These are phyloP conservation scores for Yarrowia deformans DNA, from an alignment of 805 yeast genomes.

Conservation along the genomic window DNA sequence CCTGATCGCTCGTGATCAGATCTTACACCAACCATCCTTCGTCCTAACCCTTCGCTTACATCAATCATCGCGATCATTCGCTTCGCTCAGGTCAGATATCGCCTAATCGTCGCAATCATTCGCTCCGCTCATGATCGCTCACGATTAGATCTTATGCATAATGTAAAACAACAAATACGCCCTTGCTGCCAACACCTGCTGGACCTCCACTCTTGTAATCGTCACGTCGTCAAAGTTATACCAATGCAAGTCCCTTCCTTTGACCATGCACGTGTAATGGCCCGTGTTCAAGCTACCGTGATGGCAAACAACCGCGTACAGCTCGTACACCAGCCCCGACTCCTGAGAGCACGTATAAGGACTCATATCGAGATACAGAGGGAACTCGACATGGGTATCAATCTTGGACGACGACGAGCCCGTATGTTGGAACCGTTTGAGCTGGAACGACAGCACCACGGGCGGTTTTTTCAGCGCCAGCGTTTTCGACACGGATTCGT, in stretches of 20 bases:
- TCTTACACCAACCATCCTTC: no score
- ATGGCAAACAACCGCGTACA: conserved; percentile 87
- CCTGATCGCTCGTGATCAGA: no score
- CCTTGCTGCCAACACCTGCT: conserved; percentile 61
- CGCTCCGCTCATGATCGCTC: conserved; percentile 8
- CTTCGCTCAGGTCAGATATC: background rate
- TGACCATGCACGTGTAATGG: conserved; percentile 84
- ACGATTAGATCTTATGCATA: conserved; percentile 43
- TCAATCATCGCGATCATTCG: background rate
- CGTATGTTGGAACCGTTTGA: conserved; percentile 73
- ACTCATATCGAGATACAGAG: conserved; percentile 73
- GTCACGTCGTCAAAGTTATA: conserved; percentile 89
- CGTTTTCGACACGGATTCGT: conserved; percentile 74
- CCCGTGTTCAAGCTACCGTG: conserved; percentile 95
- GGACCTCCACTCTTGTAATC: conserved; percentile 68
- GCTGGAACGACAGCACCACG: conserved; percentile 79
- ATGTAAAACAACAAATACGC: conserved; percentile 75
- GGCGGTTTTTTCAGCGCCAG: conserved; percentile 74
- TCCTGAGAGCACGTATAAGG: conserved; percentile 55
- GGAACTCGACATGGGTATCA: conserved; percentile 76
- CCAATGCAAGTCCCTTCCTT: conserved; percentile 81
- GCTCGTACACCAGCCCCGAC: conserved; percentile 65
- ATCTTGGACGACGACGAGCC: conserved; percentile 63
- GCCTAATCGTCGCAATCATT: background rate
- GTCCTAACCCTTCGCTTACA: no score